These are phyloP conservation scores for Gymnopilus junonius DNA, from an alignment of 768 basidiomycete species.

Conservation along the genomic window DNA sequence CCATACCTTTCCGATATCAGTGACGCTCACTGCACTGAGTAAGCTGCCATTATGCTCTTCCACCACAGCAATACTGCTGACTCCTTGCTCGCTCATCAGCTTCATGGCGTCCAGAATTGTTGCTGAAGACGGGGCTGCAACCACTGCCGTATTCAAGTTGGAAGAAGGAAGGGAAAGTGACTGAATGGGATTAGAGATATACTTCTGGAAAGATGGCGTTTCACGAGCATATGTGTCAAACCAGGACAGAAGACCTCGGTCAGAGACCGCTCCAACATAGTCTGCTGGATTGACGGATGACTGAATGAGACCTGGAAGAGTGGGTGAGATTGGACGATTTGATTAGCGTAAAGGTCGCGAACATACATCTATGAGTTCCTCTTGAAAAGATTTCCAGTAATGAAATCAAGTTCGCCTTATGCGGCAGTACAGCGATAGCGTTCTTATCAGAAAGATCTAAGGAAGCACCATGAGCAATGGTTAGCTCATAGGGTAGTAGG, in stretches of 20 bases:
- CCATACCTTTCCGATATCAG: constrained; percentile 76
- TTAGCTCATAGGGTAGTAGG: neutral
- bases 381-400: constrained; percentile 69
- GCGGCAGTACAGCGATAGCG: constrained; percentile 63
- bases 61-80: constrained; percentile 80
- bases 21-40: constrained; percentile 80
- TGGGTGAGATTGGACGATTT: neutral
- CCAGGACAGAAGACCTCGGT: constrained; percentile 72
- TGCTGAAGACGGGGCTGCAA: constrained; percentile 62
- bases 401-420: constrained; percentile 66
- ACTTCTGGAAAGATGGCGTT: constrained; percentile 48
- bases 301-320: constrained; percentile 55
- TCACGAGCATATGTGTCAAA: constrained; percentile 58
- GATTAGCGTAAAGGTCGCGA: neutral
- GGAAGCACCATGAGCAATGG: constrained; percentile 1
- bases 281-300: constrained; percentile 46
- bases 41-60: constrained; percentile 67
- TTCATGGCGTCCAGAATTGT: constrained; percentile 82
- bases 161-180: constrained; percentile 67
- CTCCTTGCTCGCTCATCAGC: constrained; percentile 84
- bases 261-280: constrained; percentile 77
- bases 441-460: constrained; percentile 88
- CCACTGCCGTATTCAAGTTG: constrained; percentile 62
- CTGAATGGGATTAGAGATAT: constrained; percentile 57
- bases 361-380: constrained; percentile 73